phyloP scores from a whole-genome alignment of 768 basidiomycete species.

The Ramaria sp. region DNA sequence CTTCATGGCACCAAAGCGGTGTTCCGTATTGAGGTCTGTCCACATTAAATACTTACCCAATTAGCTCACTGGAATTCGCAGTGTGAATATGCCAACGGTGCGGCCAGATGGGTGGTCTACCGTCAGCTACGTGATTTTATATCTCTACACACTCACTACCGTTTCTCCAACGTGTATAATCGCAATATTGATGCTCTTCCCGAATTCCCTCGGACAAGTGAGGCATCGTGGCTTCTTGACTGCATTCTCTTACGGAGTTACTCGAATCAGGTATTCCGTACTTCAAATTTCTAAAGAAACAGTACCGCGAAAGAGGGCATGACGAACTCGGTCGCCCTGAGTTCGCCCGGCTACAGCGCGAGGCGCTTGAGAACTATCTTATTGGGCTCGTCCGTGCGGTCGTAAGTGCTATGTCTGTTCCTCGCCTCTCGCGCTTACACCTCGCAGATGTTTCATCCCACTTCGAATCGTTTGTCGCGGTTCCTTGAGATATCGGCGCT shows the following conservation, averaged over 20 bases:
- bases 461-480: conserved; percentile 76
- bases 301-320: conserved; percentile 37
- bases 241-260: background rate
- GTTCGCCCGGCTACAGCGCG: conserved; percentile 74
- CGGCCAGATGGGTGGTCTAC: conserved; percentile 90
- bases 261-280: conserved; percentile 64
- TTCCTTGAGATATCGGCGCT: conserved; percentile 91
- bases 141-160: conserved; percentile 82
- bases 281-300: conserved; percentile 72
- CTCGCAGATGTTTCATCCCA: conserved; percentile 86
- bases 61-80: conserved; percentile 15
- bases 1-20: conserved; percentile 66
- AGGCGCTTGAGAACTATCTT: conserved; percentile 79
- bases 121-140: conserved; percentile 88
- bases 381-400: conserved; percentile 82
- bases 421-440: background rate
- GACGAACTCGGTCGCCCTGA: conserved; percentile 50
- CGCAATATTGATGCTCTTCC: conserved; percentile 69
- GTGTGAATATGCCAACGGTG: conserved; percentile 93
- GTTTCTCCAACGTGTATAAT: conserved; percentile 72
- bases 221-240: conserved; percentile 25
- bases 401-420: conserved; percentile 34
- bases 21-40: conserved; percentile 62
- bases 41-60: background rate
- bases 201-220: conserved; percentile 71